Conservation (phyloP, 176 grass and related monocot species). For the Eragrostis nindensis region DNA sequence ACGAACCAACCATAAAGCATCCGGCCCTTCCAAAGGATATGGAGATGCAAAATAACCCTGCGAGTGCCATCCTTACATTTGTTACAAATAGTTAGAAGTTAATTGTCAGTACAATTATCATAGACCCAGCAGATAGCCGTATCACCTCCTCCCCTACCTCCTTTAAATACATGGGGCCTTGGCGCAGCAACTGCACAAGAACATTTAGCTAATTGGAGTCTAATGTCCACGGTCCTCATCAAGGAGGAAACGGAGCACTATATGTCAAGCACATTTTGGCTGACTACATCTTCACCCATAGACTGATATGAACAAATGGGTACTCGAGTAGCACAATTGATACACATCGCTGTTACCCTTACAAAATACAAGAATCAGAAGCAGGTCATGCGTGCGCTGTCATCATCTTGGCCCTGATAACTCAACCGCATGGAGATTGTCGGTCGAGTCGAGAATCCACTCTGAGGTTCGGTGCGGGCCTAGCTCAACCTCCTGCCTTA, state of each 20-base stretch:
- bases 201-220: background rate
- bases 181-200: conserved; percentile 21
- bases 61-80: conserved; percentile 36
- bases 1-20: background rate
- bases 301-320: conserved; percentile 66
- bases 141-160: conserved; percentile 9
- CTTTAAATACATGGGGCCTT: conserved; percentile 5
- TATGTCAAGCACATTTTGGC: background rate
- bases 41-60: background rate
- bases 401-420: conserved; percentile 81
- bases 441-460: conserved; percentile 78
- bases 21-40: background rate
- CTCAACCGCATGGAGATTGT: conserved; percentile 77
- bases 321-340: conserved; percentile 27
- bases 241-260: background rate
- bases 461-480: conserved; percentile 56
- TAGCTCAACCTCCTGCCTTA: conserved; percentile 70
- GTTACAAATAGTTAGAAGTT: conserved; percentile 43
- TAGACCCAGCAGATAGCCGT: conserved; percentile 16
- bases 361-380: conserved; percentile 46
- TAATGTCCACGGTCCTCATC: background rate
- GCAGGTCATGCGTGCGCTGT: background rate
- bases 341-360: conserved; percentile 50
- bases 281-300: conserved; percentile 33
- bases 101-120: conserved; percentile 37